Percentiles rank a stretch among this genome's conserved stretches.
Conservation (phyloP, 441 rosid genomes). For the Dalechampia spathulata region DNA sequence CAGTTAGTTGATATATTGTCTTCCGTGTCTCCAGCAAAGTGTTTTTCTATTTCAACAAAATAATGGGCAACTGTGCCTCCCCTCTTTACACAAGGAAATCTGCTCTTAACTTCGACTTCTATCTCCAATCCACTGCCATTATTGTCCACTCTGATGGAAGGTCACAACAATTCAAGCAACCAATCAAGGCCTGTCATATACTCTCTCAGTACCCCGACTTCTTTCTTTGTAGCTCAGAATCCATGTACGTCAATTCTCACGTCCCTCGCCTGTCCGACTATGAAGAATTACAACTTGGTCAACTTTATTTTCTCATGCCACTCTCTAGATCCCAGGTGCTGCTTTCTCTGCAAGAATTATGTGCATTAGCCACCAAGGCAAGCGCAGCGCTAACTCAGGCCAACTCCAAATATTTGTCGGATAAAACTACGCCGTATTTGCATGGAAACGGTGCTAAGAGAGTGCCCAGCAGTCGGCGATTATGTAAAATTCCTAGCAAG, state of each 20-base stretch:
- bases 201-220: constrained; percentile 20
- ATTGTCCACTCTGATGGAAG: constrained; percentile 20
- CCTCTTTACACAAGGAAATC: neutral
- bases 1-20: no score
- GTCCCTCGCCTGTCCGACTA: constrained; percentile 16
- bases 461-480: neutral
- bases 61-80: constrained; percentile 31
- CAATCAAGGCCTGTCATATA: constrained; percentile 20
- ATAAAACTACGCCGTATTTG: neutral
- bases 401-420: neutral
- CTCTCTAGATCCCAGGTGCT: constrained; percentile 10
- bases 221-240: constrained; percentile 27
- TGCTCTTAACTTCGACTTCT: neutral
- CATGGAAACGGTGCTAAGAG: neutral
- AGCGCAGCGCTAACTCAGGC: constrained; percentile 13
- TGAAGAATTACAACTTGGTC: constrained; percentile 28
- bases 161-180: constrained; percentile 20
- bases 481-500: constrained; percentile 3
- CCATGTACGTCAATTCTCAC: constrained; percentile 21
- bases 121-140: constrained; percentile 13
- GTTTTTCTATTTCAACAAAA: neutral
- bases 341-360: constrained; percentile 21
- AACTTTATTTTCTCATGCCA: constrained; percentile 28
- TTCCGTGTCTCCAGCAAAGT: no score
- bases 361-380: constrained; percentile 28